Evolutionary conservation across 345 rosid genomes (phyloP), one percentile per base, ranked within the genome.

Genomic region (Pistacia atlantica): DNA sequence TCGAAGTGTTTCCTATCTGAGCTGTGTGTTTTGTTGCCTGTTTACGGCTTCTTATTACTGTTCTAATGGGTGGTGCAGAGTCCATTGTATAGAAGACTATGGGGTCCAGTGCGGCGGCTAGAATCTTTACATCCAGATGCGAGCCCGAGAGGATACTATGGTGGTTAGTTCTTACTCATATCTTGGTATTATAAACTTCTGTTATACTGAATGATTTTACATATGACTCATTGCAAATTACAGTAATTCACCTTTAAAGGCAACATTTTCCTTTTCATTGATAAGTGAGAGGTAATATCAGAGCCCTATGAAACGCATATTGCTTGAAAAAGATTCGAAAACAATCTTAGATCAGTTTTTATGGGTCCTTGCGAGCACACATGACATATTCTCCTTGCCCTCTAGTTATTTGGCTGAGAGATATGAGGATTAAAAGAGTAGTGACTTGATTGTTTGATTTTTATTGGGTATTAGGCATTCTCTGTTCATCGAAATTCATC

Each of bases 61-160:
- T 78, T 28, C 55, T 49, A 54, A 65, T 80, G 75, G 71, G 63
- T 78, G 83, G 60, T 77, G 75, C 86, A 96, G 98, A 84, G 87
- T 51, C 88, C 97, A 78, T 57, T 86, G 83, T 85, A 92, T 68
- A 88, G 93, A 85, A 89, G 97, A 82, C 81, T 93, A 38, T 96
- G 98, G 99, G 94, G 97, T 78, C 94, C 92, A 17, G 93, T 90
- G 3, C 85, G 89, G 85, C 86, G 71, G 75, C 84, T 96, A 55
- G 97, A 96, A 71, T 76, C 86, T 65, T 77, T 96, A 73, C 93
- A 92, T 74, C 98, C 99, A 1, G 88, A 90, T 86, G 90, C 95
- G 68, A 93, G 87, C 83, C 97, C 95, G 5, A 93, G 98, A 91
- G 90, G 87, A 73, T 69, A 83, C 69, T 89, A 92, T 75, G 79